A percentile compares a stretch with the other conserved stretches of the same genome.
phyloP scores from a whole-genome alignment of 163 green algal genomes.

The Volvox carteri region DNA sequence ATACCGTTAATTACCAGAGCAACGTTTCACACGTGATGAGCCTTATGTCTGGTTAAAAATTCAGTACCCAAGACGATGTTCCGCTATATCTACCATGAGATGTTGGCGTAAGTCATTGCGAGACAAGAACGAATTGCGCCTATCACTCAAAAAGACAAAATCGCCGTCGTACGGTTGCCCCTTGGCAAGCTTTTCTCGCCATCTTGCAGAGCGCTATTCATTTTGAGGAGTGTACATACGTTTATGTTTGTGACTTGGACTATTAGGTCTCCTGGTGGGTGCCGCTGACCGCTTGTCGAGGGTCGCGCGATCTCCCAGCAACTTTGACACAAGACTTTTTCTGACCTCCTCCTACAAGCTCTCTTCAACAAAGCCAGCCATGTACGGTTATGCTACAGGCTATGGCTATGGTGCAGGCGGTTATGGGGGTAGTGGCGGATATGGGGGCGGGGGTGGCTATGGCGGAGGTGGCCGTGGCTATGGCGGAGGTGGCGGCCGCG shows the following conservation, averaged over 20 bases:
- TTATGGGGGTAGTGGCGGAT: slow-evolving; percentile 40
- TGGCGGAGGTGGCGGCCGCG: slow-evolving; percentile 35
- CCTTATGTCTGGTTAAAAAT: too few species aligned
- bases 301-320: background rate
- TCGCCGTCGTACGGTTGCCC: too few species aligned
- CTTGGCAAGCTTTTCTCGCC: too few species aligned
- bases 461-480: slow-evolving; percentile 17
- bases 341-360: background rate
- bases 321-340: background rate
- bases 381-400: slow-evolving; percentile 50
- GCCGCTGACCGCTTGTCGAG: background rate
- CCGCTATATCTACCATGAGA: too few species aligned
- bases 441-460: slow-evolving; percentile 9
- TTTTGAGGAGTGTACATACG: too few species aligned
- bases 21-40: background rate
- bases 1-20: background rate
- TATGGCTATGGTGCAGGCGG: slow-evolving; percentile 21
- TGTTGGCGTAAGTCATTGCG: too few species aligned
- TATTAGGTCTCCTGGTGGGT: too few species aligned
- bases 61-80: background rate
- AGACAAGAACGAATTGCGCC: too few species aligned
- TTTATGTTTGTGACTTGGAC: too few species aligned
- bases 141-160: too few species aligned
- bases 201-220: too few species aligned
- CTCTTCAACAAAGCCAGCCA: background rate